Conservation (phyloP, 148 eudicot genomes). For the Silene conica region DNA sequence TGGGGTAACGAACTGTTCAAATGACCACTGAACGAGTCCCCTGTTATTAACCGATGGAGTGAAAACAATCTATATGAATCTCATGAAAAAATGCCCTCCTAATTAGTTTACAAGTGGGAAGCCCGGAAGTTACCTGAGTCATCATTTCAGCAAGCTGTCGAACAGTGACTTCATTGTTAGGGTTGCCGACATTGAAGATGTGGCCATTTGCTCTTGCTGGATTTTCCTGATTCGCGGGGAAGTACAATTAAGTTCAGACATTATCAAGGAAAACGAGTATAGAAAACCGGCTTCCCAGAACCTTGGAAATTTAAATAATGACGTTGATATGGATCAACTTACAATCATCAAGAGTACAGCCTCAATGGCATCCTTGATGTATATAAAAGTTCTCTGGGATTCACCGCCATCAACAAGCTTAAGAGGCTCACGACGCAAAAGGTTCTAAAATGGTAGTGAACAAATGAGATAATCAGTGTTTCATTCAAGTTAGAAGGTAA, state of each 20-base stretch:
- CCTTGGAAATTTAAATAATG: background rate
- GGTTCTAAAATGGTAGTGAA: conserved; percentile 44
- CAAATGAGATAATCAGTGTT: background rate
- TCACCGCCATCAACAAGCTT: conserved; percentile 96
- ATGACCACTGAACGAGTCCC: background rate
- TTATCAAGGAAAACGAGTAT: background rate
- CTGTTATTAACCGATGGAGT: background rate
- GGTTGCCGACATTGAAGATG: conserved; percentile 95
- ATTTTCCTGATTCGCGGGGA: conserved; percentile 57
- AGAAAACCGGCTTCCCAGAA: background rate
- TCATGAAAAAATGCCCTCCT: background rate
- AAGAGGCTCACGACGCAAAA: conserved; percentile 83
- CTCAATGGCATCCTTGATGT: conserved; percentile 94
- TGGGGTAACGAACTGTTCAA: too few species aligned
- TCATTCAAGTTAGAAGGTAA: background rate
- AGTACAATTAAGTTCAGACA: background rate
- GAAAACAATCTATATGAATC: background rate
- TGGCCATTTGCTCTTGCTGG: conserved; percentile 90
- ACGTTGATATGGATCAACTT: conserved; percentile 20
- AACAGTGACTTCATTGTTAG: conserved; percentile 95
- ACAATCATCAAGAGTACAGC: conserved; percentile 98
- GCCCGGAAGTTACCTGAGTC: conserved; percentile 52
- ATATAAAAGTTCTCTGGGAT: conserved; percentile 84
- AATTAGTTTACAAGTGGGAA: background rate
- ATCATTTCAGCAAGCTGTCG: conserved; percentile 99